These are phyloP conservation scores for Pseudocercospora musae DNA, from an alignment of 2,329 filamentous ascomycete genomes.

Conservation along the genomic window DNA sequence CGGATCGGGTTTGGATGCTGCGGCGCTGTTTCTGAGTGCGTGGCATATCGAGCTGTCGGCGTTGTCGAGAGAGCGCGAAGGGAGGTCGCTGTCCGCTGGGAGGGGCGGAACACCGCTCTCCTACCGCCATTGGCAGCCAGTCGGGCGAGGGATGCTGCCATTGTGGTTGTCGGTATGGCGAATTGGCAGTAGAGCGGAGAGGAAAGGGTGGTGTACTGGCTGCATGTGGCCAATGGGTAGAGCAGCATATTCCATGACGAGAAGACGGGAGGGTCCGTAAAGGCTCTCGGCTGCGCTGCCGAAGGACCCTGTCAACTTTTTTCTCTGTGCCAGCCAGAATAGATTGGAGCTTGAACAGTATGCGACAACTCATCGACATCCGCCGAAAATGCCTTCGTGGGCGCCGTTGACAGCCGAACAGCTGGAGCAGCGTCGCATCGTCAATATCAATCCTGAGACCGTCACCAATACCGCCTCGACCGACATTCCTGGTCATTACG, in stretches of 20 bases:
- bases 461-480: conserved; percentile 84
- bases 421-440: conserved; percentile 68
- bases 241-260: conserved; percentile 2
- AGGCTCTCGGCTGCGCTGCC: conserved; percentile 7
- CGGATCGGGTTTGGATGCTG: conserved; percentile 13
- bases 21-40: conserved; percentile 41
- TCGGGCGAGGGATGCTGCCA: conserved; percentile 69
- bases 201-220: conserved; percentile 5
- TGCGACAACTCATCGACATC: not conserved
- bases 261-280: not conserved
- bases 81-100: conserved; percentile 29
- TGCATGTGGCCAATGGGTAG: conserved; percentile 13
- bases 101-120: conserved; percentile 38
- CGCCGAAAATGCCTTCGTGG: conserved; percentile 31
- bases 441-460: conserved; percentile 85
- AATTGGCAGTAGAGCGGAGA: conserved; percentile 16
- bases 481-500: conserved; percentile 86
- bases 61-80: conserved; percentile 66
- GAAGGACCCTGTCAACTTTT: conserved; percentile 3
- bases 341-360: not conserved
- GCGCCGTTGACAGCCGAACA: conserved; percentile 51
- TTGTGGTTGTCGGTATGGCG: conserved; percentile 41
- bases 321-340: conserved; percentile 2
- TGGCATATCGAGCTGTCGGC: conserved; percentile 60
- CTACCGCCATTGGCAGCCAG: conserved; percentile 65